Conservation (phyloP, 495 filamentous ascomycete species). For the Penicillium cinerascens region DNA sequence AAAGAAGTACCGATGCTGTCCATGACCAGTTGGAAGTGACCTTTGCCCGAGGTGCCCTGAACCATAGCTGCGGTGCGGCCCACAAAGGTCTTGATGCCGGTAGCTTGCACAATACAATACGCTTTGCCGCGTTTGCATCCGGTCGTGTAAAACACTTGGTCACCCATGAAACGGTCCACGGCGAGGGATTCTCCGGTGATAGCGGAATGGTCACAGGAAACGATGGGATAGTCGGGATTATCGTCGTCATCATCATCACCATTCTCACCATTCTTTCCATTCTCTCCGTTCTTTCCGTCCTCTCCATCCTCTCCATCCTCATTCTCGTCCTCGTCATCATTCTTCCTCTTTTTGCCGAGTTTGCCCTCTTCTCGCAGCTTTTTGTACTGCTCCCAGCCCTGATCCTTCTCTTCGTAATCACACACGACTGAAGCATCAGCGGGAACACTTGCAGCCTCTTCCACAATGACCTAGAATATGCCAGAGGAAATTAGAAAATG, state of each 20-base stretch:
- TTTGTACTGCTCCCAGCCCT: conserved; percentile 62
- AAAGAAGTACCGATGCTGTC: conserved; percentile 69
- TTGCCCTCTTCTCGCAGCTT: conserved; percentile 51
- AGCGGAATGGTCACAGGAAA: conserved; percentile 68
- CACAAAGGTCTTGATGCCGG: conserved; percentile 63
- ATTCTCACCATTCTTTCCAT: too few relatives aligned
- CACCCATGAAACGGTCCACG: conserved; percentile 70
- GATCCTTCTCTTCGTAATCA: conserved; percentile 61
- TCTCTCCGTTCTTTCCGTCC: too few relatives aligned
- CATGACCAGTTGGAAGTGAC: conserved; percentile 77
- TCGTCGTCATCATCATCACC: conserved; percentile 9
- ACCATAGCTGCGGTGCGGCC: conserved; percentile 66
- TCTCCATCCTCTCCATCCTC: too few relatives aligned
- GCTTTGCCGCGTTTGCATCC: conserved; percentile 72
- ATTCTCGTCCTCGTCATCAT: too few relatives aligned
- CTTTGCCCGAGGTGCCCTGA: conserved; percentile 61
- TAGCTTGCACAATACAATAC: conserved; percentile 58
- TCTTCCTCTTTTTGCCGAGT: conserved; percentile 50
- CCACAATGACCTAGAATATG: too few relatives aligned
- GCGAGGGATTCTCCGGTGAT: conserved; percentile 73
- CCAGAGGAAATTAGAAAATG: too few relatives aligned
- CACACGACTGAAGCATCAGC: conserved; percentile 71
- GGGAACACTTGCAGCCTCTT: conserved; percentile 72
- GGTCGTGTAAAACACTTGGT: conserved; percentile 66
- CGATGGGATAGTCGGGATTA: conserved; percentile 44